Percentiles rank a stretch among this genome's conserved stretches.
These are phyloP conservation scores for Rhizopus arrhizus DNA, from an alignment of 371 early-diverging fungal genomes.

Conservation along the genomic window DNA sequence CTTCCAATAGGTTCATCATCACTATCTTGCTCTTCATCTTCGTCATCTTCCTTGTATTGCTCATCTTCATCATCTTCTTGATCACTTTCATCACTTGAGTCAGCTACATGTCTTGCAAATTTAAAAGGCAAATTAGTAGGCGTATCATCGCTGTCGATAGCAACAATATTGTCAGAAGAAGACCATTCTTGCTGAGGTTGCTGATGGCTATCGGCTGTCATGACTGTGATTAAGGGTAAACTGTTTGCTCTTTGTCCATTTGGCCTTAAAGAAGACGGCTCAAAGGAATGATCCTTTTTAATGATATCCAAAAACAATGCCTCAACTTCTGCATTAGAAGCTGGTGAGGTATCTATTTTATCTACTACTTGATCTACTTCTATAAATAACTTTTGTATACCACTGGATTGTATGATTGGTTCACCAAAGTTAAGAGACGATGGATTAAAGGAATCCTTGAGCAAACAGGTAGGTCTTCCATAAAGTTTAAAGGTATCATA, in stretches of 20 bases:
- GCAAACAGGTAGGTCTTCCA: slow-evolving; percentile 42
- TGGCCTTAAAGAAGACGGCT: slow-evolving; percentile 12
- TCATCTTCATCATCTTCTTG: slow-evolving; percentile 34
- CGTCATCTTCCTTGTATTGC: slow-evolving; percentile 27
- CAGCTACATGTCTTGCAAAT: slow-evolving; percentile 42
- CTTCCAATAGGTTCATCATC: slow-evolving; percentile 50
- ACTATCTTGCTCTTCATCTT: slow-evolving; percentile 41
- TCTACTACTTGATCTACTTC: slow-evolving; percentile 34
- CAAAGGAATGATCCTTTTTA: slow-evolving; percentile 5
- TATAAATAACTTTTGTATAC: slow-evolving; percentile 29
- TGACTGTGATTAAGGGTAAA: slow-evolving; percentile 44
- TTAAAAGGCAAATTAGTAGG: slow-evolving; percentile 18
- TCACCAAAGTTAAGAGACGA: slow-evolving; percentile 42
- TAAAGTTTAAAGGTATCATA: slow-evolving; percentile 55
- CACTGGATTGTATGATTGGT: slow-evolving; percentile 11
- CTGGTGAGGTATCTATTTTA: slow-evolving; percentile 20
- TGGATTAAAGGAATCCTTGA: slow-evolving; percentile 27
- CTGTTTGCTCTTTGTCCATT: slow-evolving; percentile 41
- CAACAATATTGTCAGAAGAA: slow-evolving; percentile 1
- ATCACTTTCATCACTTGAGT: slow-evolving; percentile 53
- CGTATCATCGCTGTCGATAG: slow-evolving; percentile 3
- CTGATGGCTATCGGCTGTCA: slow-evolving; percentile 16
- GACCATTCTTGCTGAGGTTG: slow-evolving; percentile 4
- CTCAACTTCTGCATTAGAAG: slow-evolving; percentile 15
- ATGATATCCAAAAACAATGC: slow-evolving; percentile 13